phyloP scores from a whole-genome alignment of 805 yeast species.

The Grigorovia transvaalensis region DNA sequence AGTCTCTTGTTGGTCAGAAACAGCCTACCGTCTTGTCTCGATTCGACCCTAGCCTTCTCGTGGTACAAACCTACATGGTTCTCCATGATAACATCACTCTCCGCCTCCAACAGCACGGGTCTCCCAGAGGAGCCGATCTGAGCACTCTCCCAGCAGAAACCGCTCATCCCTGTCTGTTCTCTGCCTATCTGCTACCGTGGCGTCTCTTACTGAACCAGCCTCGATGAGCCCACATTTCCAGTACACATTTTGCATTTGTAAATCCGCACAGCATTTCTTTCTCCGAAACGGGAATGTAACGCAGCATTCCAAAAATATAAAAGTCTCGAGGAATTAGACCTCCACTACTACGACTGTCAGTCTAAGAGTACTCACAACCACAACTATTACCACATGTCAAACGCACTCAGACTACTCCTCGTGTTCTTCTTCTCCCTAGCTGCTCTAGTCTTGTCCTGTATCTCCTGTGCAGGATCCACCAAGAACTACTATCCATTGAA shows the following conservation, averaged over 20 bases:
- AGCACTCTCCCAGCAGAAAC: slow-evolving; percentile 31
- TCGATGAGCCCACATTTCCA: too few species aligned
- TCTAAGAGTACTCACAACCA: too few species aligned
- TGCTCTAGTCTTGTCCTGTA: slow-evolving; percentile 37
- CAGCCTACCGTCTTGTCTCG: slow-evolving; percentile 64
- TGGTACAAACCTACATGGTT: slow-evolving; percentile 66
- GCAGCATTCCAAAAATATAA: background rate
- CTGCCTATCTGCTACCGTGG: too few species aligned
- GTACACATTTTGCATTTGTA: too few species aligned
- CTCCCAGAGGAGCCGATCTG: slow-evolving; percentile 28
- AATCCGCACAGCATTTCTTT: background rate
- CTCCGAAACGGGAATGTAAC: background rate
- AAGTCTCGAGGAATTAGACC: background rate
- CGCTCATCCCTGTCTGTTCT: slow-evolving; percentile 11
- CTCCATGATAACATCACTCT: slow-evolving; percentile 43
- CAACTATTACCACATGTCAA: slow-evolving; percentile 9
- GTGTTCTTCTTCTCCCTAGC: slow-evolving; percentile 29
- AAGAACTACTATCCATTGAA: slow-evolving; percentile 33
- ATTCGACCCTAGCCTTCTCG: slow-evolving; percentile 52
- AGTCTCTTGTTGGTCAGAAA: slow-evolving; percentile 68
- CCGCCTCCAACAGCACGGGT: slow-evolving; percentile 34
- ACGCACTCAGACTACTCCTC: slow-evolving; percentile 12
- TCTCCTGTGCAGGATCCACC: slow-evolving; percentile 46
- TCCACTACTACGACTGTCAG: background rate
- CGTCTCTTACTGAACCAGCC: too few species aligned